Evolutionary conservation across 441 rosid species (phyloP).

Genomic region (Kokia cookei): DNA sequence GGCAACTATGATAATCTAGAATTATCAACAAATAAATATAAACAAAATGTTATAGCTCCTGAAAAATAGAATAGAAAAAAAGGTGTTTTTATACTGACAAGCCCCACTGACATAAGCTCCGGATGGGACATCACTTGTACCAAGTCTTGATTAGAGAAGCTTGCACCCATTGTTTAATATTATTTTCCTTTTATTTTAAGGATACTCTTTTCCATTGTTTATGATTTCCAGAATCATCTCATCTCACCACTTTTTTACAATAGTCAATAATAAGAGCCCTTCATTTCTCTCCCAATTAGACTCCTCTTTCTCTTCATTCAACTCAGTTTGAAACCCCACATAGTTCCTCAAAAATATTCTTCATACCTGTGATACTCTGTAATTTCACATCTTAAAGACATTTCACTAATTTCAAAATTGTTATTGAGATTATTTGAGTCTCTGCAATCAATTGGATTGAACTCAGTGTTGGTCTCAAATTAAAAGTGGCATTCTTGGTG

Average conservation of each 20-base stretch:
- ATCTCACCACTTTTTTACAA: background rate
- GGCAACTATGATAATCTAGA: background rate
- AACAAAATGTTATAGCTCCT: background rate
- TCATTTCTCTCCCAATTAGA: background rate
- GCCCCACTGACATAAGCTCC: background rate
- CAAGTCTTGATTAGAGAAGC: background rate
- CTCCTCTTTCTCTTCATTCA: background rate
- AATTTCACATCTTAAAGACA: background rate
- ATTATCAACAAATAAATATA: background rate
- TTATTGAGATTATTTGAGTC: background rate
- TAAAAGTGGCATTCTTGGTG: background rate
- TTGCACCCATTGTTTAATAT: background rate
- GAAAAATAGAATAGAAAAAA: background rate
- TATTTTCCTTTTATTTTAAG: background rate
- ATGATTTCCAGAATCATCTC: background rate
- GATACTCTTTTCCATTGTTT: background rate
- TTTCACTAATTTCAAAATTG: background rate
- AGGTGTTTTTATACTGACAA: background rate
- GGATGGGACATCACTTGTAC: background rate
- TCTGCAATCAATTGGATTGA: background rate
- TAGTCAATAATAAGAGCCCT: background rate
- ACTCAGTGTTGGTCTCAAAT: background rate
- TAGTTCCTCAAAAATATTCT: background rate
- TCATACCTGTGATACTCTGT: background rate
- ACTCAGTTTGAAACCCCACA: background rate